Base-by-base conservation (phyloP, 345 rosid species). In the Syzygium oleosum region DNA sequence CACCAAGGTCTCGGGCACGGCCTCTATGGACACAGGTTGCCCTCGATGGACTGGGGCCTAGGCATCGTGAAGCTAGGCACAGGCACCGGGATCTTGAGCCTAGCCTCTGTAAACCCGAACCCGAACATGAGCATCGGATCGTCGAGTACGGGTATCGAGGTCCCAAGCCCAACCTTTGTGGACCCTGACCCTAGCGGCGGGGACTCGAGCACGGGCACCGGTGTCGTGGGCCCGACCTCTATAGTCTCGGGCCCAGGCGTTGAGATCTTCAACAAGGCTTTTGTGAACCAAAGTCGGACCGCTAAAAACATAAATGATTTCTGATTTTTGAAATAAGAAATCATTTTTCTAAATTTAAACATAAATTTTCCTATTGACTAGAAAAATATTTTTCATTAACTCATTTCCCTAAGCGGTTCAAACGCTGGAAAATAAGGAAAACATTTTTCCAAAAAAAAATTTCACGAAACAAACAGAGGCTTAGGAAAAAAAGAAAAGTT, bases 131-230 rank as follows among this genome's bases (percentile, higher is more conserved):
- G 56, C 43, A 41, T 41, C 43, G 43, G 3, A 41, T 41, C 1
- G 65, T 59, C 2, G 0, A 3, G 29, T 6, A 59, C 31, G 12
- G 11, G 65, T 25, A 59, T 5, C 3, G 2, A 25, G 31, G 65
- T 59, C 15, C 12, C 3, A 1, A 59, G 31, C 65, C 15, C 14
- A 59, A 12, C 29, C 65, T 59, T 14, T 2, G 27, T 59, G 65
- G 65, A 59, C 27, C 31, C 7, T 4, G 5, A 7, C 31, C 5
- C 2, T 0, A 6, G 34, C 34, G 12, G 5, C 17, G 0, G 0
- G 34, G 34, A 61, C 8, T n/a, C 3, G 7, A 17, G 34, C 17
- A 12, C 27, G 8, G 68, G 16, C 12, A 58, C 14, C 0, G 4
- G 0, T 4, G 63, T 23, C 23, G 5, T 56, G 4, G 22, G 61